phyloP scores from a whole-genome alignment of 495 filamentous ascomycete species.

The Immersiella caudata region DNA sequence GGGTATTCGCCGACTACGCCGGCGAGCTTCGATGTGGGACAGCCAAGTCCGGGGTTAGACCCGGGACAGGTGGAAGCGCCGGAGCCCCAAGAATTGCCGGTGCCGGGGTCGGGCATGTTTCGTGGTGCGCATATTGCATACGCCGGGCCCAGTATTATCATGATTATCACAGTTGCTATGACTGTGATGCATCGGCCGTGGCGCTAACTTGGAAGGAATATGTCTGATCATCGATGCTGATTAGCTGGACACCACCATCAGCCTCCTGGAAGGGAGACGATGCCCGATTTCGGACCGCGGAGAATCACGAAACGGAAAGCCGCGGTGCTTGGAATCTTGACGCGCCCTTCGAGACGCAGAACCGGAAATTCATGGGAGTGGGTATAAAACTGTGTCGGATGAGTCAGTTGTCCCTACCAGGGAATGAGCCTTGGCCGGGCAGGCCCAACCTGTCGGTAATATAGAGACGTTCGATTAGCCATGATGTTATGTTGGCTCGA shows the following conservation, averaged over 20 bases:
- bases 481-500: background rate
- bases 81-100: conserved; percentile 1
- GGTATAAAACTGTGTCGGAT: background rate
- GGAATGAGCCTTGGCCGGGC: background rate
- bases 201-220: background rate
- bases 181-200: background rate
- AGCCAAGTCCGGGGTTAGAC: background rate
- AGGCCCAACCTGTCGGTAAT: background rate
- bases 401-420: conserved; percentile 1
- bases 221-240: background rate
- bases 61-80: conserved; percentile 4
- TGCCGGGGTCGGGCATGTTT: background rate
- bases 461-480: background rate
- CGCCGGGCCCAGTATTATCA: background rate
- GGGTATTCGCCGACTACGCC: conserved; percentile 4
- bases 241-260: background rate
- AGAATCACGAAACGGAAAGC: background rate
- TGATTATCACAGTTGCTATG: background rate
- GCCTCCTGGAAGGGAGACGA: background rate
- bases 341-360: background rate
- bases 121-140: background rate
- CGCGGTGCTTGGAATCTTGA: background rate
- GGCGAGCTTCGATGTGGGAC: background rate
- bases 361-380: background rate
- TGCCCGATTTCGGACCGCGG: background rate